Evolutionary conservation across 2,329 filamentous ascomycete species (phyloP).

Genomic region (Pseudogymnoascus sp.): DNA sequence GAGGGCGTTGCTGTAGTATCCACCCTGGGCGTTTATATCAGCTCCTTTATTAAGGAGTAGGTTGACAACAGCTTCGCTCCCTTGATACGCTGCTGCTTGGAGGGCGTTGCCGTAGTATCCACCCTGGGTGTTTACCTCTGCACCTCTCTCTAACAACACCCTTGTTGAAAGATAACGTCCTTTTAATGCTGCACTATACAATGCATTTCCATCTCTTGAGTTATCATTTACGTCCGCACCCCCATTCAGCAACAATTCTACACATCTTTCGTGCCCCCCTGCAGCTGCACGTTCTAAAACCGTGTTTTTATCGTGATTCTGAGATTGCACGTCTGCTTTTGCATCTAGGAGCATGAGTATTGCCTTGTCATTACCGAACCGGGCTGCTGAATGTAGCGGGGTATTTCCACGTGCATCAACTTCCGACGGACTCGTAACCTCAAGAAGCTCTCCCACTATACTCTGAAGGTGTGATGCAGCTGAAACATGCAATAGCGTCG

Average conservation of each 20-base stretch:
- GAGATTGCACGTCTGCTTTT: conserved; percentile 12
- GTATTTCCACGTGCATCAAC: conserved; percentile 12
- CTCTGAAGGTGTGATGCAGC: conserved; percentile 13
- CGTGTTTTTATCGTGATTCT: neutral
- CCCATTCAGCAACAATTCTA: conserved; percentile 7
- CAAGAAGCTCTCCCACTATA: neutral
- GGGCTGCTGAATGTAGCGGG: conserved; percentile 15
- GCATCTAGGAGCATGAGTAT: conserved; percentile 16
- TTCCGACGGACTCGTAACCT: neutral
- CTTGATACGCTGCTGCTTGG: neutral
- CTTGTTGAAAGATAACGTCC: too few species aligned
- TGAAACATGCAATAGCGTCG: conserved; percentile 14
- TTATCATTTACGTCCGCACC: neutral
- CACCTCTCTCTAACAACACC: too few species aligned
- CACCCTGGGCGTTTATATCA: neutral
- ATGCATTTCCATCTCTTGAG: too few species aligned
- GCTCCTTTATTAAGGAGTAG: neutral
- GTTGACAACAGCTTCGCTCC: neutral
- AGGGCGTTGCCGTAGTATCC: neutral
- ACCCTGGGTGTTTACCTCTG: neutral
- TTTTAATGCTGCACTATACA: too few species aligned
- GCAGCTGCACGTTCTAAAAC: neutral
- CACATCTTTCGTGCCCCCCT: neutral
- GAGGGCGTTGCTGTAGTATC: too few species aligned
- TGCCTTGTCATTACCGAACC: conserved; percentile 14